Conservation (phyloP, 805 yeast genomes). For the Barnettozyma vustinii region DNA sequence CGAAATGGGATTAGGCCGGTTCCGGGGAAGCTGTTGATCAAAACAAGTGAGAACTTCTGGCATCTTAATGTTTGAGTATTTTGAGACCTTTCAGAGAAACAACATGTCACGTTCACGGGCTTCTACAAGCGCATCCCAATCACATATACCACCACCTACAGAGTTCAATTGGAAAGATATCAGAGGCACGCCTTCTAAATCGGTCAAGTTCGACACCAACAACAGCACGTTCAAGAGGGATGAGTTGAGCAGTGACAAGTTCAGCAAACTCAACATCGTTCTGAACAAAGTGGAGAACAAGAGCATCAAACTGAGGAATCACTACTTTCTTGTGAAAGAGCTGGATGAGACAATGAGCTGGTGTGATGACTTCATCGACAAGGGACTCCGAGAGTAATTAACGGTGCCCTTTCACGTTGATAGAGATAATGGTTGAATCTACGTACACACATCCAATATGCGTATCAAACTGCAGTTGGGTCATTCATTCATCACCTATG, state of each 20-base stretch:
- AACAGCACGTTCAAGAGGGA: slow-evolving; percentile 11
- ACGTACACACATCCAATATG: no score
- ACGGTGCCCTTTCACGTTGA: no score
- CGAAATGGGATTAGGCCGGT: neutral
- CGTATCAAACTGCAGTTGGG: no score
- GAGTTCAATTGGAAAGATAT: slow-evolving; percentile 16
- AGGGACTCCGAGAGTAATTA: neutral
- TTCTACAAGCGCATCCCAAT: neutral
- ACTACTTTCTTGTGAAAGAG: slow-evolving; percentile 8
- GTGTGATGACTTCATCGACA: slow-evolving; percentile 16
- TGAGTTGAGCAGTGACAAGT: slow-evolving; percentile 14
- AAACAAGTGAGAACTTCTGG: neutral
- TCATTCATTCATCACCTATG: neutral
- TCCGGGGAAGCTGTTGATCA: slow-evolving; percentile 4
- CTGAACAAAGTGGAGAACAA: slow-evolving; percentile 23
- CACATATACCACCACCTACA: neutral
- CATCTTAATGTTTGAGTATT: neutral
- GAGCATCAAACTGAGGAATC: slow-evolving; percentile 7
- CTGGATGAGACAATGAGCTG: slow-evolving; percentile 16
- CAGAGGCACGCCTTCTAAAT: slow-evolving; percentile 16
- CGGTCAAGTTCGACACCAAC: slow-evolving; percentile 14
- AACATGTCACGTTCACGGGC: slow-evolving; percentile 6
- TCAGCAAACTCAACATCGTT: slow-evolving; percentile 13
- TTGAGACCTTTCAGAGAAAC: neutral
- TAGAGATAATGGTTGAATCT: no score